phyloP scores from a whole-genome alignment of 345 rosid species.

The Crucihimalaya himalaica region DNA sequence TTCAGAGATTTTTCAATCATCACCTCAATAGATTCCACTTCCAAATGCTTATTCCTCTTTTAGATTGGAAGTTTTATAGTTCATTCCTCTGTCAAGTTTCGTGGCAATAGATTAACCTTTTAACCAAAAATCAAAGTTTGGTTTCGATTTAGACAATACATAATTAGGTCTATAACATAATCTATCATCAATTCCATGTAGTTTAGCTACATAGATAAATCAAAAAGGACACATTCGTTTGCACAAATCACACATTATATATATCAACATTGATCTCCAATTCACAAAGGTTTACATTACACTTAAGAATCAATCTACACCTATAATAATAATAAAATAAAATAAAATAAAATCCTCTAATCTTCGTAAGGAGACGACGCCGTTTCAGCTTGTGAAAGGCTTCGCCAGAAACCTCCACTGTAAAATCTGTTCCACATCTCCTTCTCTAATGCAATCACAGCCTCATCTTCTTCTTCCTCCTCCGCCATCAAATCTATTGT shows the following conservation, averaged over 20 bases:
- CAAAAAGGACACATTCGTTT: background rate
- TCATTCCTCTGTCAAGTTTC: background rate
- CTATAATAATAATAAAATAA: too few species aligned
- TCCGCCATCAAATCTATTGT: conserved; percentile 33
- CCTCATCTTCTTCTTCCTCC: conserved; percentile 38
- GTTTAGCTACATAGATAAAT: background rate
- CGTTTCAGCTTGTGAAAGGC: conserved; percentile 49
- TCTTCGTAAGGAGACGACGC: background rate
- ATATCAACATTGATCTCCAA: background rate
- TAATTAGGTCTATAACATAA: background rate
- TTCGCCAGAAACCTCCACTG: conserved; percentile 66
- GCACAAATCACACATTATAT: background rate
- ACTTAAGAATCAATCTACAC: background rate
- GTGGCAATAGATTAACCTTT: background rate
- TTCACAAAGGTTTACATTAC: conserved; percentile 5
- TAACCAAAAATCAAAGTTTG: background rate
- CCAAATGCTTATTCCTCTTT: background rate
- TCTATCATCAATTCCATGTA: background rate
- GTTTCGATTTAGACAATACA: background rate
- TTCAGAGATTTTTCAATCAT: background rate
- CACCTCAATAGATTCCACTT: background rate
- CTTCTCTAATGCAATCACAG: conserved; percentile 46
- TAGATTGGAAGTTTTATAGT: background rate
- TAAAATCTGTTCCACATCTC: conserved; percentile 67
- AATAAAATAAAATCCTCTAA: conserved; percentile 5